Base-by-base conservation (phyloP, 2,329 filamentous ascomycete species). In the Penicillium brevicompactum region DNA sequence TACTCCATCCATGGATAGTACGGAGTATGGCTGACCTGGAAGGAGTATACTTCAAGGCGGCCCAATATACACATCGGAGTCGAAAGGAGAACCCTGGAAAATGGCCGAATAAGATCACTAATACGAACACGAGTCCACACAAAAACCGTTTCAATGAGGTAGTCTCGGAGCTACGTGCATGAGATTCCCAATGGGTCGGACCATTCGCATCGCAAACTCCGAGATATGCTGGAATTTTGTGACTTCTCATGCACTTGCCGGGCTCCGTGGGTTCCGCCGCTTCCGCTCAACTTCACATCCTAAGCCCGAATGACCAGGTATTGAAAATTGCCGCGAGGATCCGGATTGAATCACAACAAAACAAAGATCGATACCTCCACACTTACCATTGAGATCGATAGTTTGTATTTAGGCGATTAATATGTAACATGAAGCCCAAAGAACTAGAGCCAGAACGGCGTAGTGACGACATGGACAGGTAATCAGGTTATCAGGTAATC, bases 381-480 rank as follows among this genome's bases (percentile, higher is more conserved):
- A 34, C 10, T 34, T 11, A 34, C 32, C 14, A 2, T 7, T n/a
- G n/a, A 5, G 24, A 27, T 27, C 5, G 24, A 27, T 27, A 27
- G 24, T 3, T 27, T 8, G 24, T 27, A 5, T 27, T 8, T 27
- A 27, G 24, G 22, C 24, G n/a, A 4, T 22, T 30, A 52, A 51
- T 46, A n/a, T 37, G 34, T 37, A 37, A 37, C 16, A 22, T 45
- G 43, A 14, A n/a, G 9, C 18, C 18, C 2, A 22, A 13, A 16
- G 38, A 34, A 34, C 27, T 22, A 32, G 18, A n/a, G 7, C 22
- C 11, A 41, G 49, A 46, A 37, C 18, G 11, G 18, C 44, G 49
- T 60, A 62, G 61, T 70, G 67, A 70, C 67, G 67, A 61, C 64
- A 70, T 65, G 59, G 55, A 68, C 59, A 14, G 13, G 30, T 46